These are phyloP conservation scores for Cryptococcus amylolentus DNA, from an alignment of 1,284 basidiomycete genomes.

Conservation along the genomic window DNA sequence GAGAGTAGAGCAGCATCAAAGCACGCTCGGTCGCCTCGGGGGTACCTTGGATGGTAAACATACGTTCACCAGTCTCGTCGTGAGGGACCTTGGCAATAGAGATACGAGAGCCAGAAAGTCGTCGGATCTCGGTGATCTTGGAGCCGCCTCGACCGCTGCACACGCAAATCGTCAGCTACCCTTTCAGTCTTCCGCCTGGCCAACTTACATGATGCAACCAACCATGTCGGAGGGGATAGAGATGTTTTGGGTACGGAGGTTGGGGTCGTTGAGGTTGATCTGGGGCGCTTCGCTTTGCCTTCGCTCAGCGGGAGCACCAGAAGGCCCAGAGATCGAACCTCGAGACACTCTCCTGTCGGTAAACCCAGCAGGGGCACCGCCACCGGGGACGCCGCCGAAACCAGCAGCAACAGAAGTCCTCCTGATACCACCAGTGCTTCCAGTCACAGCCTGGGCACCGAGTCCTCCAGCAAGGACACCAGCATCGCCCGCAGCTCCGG, in stretches of 20 bases:
- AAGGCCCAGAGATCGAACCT: slow-evolving; percentile 25
- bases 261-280: slow-evolving; percentile 57
- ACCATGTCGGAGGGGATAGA: slow-evolving; percentile 99
- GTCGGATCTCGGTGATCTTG: slow-evolving; percentile 98
- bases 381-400: slow-evolving; percentile 27
- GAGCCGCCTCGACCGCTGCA: slow-evolving; percentile 81
- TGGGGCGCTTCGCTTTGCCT: slow-evolving; percentile 54
- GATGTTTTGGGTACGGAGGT: slow-evolving; percentile 96
- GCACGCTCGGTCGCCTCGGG: slow-evolving; percentile 96
- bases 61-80: slow-evolving; percentile 96
- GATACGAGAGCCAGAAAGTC: slow-evolving; percentile 93
- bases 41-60: slow-evolving; percentile 98
- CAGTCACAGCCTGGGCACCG: slow-evolving; percentile 49
- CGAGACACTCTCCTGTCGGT: slow-evolving; percentile 20
- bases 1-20: slow-evolving; percentile 93
- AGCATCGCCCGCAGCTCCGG: slow-evolving; percentile 73
- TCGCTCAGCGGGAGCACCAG: slow-evolving; percentile 21
- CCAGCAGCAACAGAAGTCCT: slow-evolving; percentile 43
- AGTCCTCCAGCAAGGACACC: slow-evolving; percentile 54
- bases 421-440: slow-evolving; percentile 51
- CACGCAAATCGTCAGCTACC: neutral
- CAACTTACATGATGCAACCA: slow-evolving; percentile 75
- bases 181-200: neutral
- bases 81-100: slow-evolving; percentile 97
- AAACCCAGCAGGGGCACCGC: slow-evolving; percentile 14